phyloP scores from a whole-genome alignment of 805 yeast genomes.

The Candida silvatica region DNA sequence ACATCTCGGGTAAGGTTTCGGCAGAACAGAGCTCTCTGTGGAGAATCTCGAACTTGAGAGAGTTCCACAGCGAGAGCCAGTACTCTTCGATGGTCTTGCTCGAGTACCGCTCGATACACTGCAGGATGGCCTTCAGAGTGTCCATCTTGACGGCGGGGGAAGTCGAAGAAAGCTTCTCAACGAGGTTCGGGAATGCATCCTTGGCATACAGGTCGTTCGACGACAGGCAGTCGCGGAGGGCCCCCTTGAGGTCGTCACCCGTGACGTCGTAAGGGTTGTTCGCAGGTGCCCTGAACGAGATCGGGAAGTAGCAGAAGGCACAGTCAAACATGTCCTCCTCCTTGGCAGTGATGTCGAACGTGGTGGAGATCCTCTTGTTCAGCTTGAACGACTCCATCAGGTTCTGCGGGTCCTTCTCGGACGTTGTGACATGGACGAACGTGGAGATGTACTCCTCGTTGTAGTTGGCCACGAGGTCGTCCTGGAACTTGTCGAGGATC shows the following conservation, averaged over 20 bases:
- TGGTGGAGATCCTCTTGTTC: slow-evolving; percentile 35
- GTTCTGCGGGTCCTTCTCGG: slow-evolving; percentile 94
- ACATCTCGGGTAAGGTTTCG: slow-evolving; percentile 18
- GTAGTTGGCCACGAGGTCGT: slow-evolving; percentile 13
- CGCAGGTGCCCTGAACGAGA: slow-evolving; percentile 86
- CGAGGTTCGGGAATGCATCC: slow-evolving; percentile 67
- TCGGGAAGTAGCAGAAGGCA: slow-evolving; percentile 92
- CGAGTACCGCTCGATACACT: slow-evolving; percentile 47
- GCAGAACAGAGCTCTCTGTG: slow-evolving; percentile 50
- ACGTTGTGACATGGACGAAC: slow-evolving; percentile 63
- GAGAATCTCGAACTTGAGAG: slow-evolving; percentile 80
- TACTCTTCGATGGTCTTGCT: slow-evolving; percentile 38
- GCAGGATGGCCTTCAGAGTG: slow-evolving; percentile 51
- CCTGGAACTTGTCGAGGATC: slow-evolving; percentile 24
- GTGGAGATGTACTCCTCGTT: slow-evolving; percentile 40
- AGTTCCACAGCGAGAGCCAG: slow-evolving; percentile 80
- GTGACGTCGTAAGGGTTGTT: slow-evolving; percentile 84
- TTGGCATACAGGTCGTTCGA: slow-evolving; percentile 55
- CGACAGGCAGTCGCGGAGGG: slow-evolving; percentile 54
- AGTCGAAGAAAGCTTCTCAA: slow-evolving; percentile 66
- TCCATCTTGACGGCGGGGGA: slow-evolving; percentile 69
- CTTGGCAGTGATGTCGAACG: slow-evolving; percentile 31
- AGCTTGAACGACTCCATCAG: slow-evolving; percentile 60
- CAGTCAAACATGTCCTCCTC: slow-evolving; percentile 75
- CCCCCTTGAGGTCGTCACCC: slow-evolving; percentile 56